A percentile compares a stretch with the other conserved stretches of the same genome.
These are phyloP conservation scores for Ceratocystis variospora DNA, from an alignment of 2,329 filamentous ascomycete species.

Conservation along the genomic window DNA sequence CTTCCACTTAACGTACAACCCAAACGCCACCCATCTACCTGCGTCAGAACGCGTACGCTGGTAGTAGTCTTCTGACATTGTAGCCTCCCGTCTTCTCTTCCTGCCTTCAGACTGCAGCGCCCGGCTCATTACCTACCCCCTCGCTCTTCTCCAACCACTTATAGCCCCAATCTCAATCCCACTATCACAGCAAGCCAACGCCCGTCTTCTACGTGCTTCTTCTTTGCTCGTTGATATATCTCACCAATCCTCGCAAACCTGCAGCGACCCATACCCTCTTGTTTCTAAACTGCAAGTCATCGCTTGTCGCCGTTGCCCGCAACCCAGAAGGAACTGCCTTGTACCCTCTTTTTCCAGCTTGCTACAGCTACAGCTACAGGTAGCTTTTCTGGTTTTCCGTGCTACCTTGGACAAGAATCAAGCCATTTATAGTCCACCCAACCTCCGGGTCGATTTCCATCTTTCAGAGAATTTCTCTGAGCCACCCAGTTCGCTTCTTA, in stretches of 20 bases:
- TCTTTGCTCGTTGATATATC: not conserved
- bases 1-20: not conserved
- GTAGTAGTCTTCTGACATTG: not conserved
- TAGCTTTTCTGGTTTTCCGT: not conserved
- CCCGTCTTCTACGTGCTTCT: not conserved
- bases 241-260: not conserved
- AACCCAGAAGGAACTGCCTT: not conserved
- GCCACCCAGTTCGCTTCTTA: not conserved
- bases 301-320: not conserved
- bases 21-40: not conserved
- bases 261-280: not conserved
- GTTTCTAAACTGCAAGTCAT: not conserved
- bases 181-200: not conserved
- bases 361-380: not conserved
- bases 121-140: not conserved
- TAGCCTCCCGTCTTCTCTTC: not conserved
- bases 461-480: not conserved
- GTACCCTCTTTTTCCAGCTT: constrained; percentile 2
- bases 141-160: not conserved
- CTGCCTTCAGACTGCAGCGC: not conserved
- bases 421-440: not conserved
- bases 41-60: not conserved
- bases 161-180: not conserved
- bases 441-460: not conserved
- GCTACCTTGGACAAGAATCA: not conserved